Evolutionary conservation across 225 moss, liverwort and hornwort species (phyloP).

Genomic region (Polytrichum formosum): DNA sequence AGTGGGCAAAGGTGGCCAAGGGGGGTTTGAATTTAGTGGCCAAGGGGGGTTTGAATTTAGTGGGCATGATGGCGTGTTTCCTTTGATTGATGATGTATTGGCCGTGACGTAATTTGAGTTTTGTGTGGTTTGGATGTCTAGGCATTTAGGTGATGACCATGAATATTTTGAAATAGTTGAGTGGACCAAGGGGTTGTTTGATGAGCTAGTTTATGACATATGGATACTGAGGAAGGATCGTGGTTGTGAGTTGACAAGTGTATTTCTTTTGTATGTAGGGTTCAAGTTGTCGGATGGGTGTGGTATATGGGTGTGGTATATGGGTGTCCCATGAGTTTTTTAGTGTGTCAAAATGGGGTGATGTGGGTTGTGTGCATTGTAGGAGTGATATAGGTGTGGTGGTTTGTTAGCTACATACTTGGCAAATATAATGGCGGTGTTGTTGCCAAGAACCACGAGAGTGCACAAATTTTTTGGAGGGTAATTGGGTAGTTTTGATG

Average conservation of each 20-base stretch:
- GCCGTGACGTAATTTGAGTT: neutral
- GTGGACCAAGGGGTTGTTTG: neutral
- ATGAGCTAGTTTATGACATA: neutral
- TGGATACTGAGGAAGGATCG: neutral
- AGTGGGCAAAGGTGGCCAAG: neutral
- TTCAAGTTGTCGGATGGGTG: neutral
- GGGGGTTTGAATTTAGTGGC: neutral
- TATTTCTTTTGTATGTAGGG: neutral
- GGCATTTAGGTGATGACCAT: neutral
- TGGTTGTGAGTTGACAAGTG: neutral
- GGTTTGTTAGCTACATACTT: too few relatives aligned
- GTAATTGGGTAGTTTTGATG: too few relatives aligned
- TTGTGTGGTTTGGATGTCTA: neutral
- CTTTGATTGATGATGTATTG: neutral
- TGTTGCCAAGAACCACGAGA: too few relatives aligned
- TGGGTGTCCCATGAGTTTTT: neutral
- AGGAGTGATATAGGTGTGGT: too few relatives aligned
- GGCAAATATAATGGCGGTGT: too few relatives aligned
- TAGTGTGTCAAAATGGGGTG: too few relatives aligned
- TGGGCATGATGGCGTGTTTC: neutral
- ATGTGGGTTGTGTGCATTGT: too few relatives aligned
- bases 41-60: neutral
- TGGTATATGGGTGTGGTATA: neutral
- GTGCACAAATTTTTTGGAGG: too few relatives aligned
- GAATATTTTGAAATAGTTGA: too few relatives aligned